A percentile compares a stretch with the other conserved stretches of the same genome.
phyloP scores from a whole-genome alignment of 2,329 filamentous ascomycete genomes.

The Nemania sp. region DNA sequence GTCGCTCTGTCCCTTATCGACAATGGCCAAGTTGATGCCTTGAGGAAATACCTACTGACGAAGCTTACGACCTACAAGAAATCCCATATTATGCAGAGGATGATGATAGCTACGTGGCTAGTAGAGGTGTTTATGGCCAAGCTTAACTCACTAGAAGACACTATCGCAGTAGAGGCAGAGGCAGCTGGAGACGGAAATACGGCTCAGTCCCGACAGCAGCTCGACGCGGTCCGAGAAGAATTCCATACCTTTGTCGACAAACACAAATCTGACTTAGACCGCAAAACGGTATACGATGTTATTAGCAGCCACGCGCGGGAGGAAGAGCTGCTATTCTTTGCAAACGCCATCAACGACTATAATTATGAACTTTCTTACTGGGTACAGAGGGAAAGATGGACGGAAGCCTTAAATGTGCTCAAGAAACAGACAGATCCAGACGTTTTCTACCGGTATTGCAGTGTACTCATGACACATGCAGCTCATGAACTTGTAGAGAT shows the following conservation, averaged over 20 bases:
- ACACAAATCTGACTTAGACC: slow-evolving; percentile 88
- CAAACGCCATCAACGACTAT: slow-evolving; percentile 88
- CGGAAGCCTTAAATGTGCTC: slow-evolving; percentile 85
- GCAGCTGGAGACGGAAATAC: slow-evolving; percentile 78
- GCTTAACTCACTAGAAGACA: slow-evolving; percentile 93
- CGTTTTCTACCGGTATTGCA: slow-evolving; percentile 96
- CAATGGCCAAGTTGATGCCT: slow-evolving; percentile 86
- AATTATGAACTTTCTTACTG: slow-evolving; percentile 97
- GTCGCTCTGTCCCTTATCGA: slow-evolving; percentile 93
- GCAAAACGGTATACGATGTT: slow-evolving; percentile 93
- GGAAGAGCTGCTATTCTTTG: slow-evolving; percentile 91
- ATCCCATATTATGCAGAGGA: slow-evolving; percentile 87
- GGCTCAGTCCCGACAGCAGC: slow-evolving; percentile 76
- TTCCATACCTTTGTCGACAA: slow-evolving; percentile 89
- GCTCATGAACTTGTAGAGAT: slow-evolving; percentile 92
- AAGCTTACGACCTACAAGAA: slow-evolving; percentile 88
- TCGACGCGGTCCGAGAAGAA: slow-evolving; percentile 78
- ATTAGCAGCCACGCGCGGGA: slow-evolving; percentile 96
- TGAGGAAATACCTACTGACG: slow-evolving; percentile 88
- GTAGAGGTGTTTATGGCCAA: slow-evolving; percentile 98
- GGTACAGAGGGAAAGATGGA: slow-evolving; percentile 95
- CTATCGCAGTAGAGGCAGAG: slow-evolving; percentile 89
- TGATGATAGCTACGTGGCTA: slow-evolving; percentile 96
- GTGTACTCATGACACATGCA: slow-evolving; percentile 92
- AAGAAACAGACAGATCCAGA: slow-evolving; percentile 93